phyloP scores from a whole-genome alignment of 306 rosid species.

The Lagenaria siceraria region DNA sequence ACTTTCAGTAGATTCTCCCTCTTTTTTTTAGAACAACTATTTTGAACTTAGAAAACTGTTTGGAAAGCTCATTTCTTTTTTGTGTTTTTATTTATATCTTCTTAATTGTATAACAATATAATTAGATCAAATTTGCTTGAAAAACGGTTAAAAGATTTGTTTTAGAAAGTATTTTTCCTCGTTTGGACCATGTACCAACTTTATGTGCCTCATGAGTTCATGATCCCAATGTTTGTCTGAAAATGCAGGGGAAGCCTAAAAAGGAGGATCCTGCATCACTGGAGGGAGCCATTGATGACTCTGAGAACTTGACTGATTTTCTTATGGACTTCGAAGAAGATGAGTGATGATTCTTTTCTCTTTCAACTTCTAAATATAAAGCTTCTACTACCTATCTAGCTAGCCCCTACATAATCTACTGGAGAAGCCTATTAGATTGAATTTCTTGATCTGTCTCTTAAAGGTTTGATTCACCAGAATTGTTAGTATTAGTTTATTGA shows the following conservation, averaged over 20 bases:
- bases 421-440: not conserved
- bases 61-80: not conserved
- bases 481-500: not conserved
- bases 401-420: not conserved
- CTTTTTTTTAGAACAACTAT: not conserved
- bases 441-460: not conserved
- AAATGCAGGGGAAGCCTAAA: conserved; percentile 58
- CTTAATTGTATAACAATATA: not conserved
- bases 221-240: not conserved
- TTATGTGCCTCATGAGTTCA: not conserved
- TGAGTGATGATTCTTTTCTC: conserved; percentile 14
- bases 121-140: not conserved
- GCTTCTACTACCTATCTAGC: not conserved
- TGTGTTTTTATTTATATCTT: not conserved
- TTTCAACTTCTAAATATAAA: conserved; percentile 1
- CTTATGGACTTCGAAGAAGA: conserved; percentile 84
- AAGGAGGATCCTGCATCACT: conserved; percentile 52
- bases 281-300: conserved; percentile 64
- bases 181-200: no score
- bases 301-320: conserved; percentile 85
- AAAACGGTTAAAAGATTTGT: not conserved
- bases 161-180: no score
- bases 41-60: not conserved
- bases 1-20: not conserved
- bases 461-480: not conserved